These are phyloP conservation scores for Solanum pinnatisectum DNA, from an alignment of 257 asterid genomes.

Conservation along the genomic window DNA sequence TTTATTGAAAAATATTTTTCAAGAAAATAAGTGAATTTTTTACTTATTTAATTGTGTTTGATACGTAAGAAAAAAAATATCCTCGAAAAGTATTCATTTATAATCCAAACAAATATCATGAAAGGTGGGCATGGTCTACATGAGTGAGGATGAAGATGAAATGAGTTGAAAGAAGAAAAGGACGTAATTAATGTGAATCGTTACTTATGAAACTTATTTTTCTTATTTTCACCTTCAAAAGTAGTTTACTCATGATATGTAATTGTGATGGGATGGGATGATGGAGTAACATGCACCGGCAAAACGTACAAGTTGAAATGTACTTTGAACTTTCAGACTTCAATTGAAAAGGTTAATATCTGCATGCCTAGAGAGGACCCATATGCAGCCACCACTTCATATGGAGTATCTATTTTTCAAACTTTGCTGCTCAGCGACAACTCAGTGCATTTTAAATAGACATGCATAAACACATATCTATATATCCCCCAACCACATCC, in stretches of 20 bases:
- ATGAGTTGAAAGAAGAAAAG: not conserved
- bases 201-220: no score
- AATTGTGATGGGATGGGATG: not conserved
- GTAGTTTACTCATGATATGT: not conserved
- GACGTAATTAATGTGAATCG: no score
- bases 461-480: not conserved
- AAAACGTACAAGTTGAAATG: not conserved
- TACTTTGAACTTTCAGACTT: not conserved
- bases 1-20: no score
- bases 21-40: no score
- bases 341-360: not conserved
- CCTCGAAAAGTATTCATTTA: no score
- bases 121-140: not conserved
- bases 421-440: not conserved
- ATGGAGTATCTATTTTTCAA: not conserved
- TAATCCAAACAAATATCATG: no score
- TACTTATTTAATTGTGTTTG: no score
- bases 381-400: not conserved
- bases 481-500: not conserved
- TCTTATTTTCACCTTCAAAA: not conserved
- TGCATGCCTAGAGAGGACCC: not conserved
- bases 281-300: not conserved
- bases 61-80: no score
- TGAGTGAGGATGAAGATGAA: not conserved
- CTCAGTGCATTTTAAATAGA: not conserved